phyloP scores from a whole-genome alignment of 148 eudicot genomes.

The Vaccinium darrowii region DNA sequence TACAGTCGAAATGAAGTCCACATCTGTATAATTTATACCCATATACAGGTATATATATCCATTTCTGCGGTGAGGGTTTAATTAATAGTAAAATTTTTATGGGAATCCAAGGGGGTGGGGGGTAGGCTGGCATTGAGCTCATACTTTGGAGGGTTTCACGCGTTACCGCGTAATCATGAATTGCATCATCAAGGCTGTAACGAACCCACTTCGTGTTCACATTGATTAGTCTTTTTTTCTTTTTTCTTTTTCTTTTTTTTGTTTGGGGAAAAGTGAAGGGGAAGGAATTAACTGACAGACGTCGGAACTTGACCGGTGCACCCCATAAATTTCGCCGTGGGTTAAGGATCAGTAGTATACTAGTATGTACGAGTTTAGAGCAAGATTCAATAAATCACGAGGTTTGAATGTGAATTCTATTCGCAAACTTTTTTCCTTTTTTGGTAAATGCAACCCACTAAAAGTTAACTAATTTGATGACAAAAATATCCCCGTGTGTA shows the following conservation, averaged over 20 bases:
- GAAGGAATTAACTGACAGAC: too few species aligned
- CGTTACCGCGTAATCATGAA: slow-evolving; percentile 12
- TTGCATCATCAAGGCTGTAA: not conserved
- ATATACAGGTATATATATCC: not conserved
- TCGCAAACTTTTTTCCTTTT: too few species aligned
- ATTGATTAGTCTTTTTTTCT: not conserved
- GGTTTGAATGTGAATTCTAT: too few species aligned
- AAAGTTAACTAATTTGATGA: too few species aligned
- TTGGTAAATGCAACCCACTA: too few species aligned
- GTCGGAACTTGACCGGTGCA: slow-evolving; percentile 15
- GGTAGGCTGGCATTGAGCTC: slow-evolving; percentile 2
- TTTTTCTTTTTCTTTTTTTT: not conserved
- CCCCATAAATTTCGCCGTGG: not conserved
- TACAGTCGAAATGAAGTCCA: not conserved
- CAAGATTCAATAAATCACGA: too few species aligned
- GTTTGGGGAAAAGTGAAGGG: not conserved
- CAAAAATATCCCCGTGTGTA: too few species aligned
- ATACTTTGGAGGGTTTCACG: not conserved
- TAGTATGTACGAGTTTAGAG: not conserved
- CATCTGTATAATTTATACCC: not conserved
- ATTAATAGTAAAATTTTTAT: not conserved
- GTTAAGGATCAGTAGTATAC: not conserved
- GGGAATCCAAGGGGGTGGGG: not conserved
- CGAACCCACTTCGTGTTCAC: not conserved
- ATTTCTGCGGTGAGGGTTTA: not conserved